Evolutionary conservation across 2,329 filamentous ascomycete species (phyloP).

Genomic region (Byssochlamys sp.): DNA sequence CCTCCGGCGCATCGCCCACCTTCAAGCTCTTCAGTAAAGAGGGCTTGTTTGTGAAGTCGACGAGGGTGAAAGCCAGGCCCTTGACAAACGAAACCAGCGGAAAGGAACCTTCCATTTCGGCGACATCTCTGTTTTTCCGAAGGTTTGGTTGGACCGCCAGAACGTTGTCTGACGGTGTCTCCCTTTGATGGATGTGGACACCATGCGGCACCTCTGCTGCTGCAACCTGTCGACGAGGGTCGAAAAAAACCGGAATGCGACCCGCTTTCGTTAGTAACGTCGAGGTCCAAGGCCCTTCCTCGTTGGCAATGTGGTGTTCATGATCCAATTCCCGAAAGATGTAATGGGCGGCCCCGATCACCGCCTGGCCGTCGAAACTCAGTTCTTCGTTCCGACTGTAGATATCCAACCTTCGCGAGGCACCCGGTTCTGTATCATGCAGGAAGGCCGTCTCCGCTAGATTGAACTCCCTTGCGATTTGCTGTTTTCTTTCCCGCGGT

Average conservation of each 20-base stretch:
- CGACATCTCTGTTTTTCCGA: slow-evolving; percentile 14
- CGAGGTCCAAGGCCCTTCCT: slow-evolving; percentile 7
- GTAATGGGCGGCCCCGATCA: slow-evolving; percentile 48
- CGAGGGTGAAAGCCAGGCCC: slow-evolving; percentile 51
- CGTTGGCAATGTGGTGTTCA: slow-evolving; percentile 1
- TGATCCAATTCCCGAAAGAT: slow-evolving; percentile 26
- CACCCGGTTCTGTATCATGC: slow-evolving; percentile 34
- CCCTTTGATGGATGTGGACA: slow-evolving; percentile 48
- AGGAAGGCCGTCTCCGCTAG: slow-evolving; percentile 57
- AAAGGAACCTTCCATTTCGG: slow-evolving; percentile 25
- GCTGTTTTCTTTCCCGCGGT: slow-evolving; percentile 46
- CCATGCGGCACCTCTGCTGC: slow-evolving; percentile 59
- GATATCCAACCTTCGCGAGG: slow-evolving; percentile 46
- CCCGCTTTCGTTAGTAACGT: slow-evolving; percentile 34
- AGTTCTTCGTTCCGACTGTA: slow-evolving; percentile 48
- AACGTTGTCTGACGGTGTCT: slow-evolving; percentile 19
- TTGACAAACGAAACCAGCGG: slow-evolving; percentile 56
- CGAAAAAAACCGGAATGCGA: slow-evolving; percentile 33
- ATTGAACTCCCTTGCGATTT: slow-evolving; percentile 54
- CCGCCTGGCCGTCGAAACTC: slow-evolving; percentile 55
- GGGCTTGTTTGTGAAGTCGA: slow-evolving; percentile 20
- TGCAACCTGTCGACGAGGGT: slow-evolving; percentile 36
- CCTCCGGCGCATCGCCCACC: slow-evolving; percentile 16
- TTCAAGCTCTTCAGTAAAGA: slow-evolving; percentile 14
- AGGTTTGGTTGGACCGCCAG: slow-evolving; percentile 17